A percentile compares a stretch with the other conserved stretches of the same genome.
Conservation (phyloP, 2,329 filamentous ascomycete species). For the Colletotrichum tanaceti region DNA sequence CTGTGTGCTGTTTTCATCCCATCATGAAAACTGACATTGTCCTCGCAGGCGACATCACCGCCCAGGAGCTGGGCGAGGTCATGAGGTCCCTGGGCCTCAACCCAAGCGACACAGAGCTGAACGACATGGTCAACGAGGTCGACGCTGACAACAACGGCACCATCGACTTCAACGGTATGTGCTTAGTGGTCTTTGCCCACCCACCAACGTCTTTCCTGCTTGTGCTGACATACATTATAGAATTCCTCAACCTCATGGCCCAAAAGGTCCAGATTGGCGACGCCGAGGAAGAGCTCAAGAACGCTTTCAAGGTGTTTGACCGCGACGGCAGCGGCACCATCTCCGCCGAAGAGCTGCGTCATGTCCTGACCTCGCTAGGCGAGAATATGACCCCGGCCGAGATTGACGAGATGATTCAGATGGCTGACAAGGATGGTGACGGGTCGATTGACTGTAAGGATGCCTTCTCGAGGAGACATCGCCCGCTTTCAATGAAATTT, state of each 20-base stretch:
- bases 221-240: conserved; percentile 57
- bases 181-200: not conserved
- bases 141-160: conserved; percentile 93
- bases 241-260: conserved; percentile 94
- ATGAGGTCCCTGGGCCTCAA: conserved; percentile 93
- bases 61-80: conserved; percentile 88
- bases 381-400: conserved; percentile 92
- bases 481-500: not conserved
- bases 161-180: conserved; percentile 87
- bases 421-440: conserved; percentile 90
- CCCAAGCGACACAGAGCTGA: conserved; percentile 87
- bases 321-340: conserved; percentile 94
- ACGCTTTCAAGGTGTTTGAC: conserved; percentile 91
- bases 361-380: conserved; percentile 92
- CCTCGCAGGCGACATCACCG: conserved; percentile 83
- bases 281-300: conserved; percentile 89
- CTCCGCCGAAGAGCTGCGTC: conserved; percentile 86
- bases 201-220: too few relatives aligned
- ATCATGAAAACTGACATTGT: conserved; percentile 44
- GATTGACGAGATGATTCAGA: conserved; percentile 93
- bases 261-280: conserved; percentile 95
- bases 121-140: conserved; percentile 95
- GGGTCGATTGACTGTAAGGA: conserved; percentile 86
- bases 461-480: not conserved
- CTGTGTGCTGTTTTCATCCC: conserved; percentile 22